Conservation (phyloP, 2,329 filamentous ascomycete genomes). For the Fusarium goolgardi region DNA sequence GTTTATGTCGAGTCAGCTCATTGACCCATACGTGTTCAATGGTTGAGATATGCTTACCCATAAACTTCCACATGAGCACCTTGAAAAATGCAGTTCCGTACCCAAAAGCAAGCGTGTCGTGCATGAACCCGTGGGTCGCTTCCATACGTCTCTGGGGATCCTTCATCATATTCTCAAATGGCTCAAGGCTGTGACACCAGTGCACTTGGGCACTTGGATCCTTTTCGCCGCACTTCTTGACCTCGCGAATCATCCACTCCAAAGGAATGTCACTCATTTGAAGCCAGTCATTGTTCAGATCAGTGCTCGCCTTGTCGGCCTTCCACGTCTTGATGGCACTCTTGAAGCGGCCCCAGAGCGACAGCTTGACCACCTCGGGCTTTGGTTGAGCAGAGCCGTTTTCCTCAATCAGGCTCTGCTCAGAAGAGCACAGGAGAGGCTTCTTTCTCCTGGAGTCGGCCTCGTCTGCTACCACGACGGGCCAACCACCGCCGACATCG, state of each 20-base stretch:
- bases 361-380: constrained; percentile 42
- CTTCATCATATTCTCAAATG: constrained; percentile 51
- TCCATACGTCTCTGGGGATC: constrained; percentile 46
- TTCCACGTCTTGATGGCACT: constrained; percentile 53
- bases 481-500: constrained; percentile 66
- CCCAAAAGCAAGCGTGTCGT: constrained; percentile 55
- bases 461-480: constrained; percentile 41
- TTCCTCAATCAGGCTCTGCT: neutral
- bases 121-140: constrained; percentile 52
- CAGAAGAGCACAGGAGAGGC: neutral
- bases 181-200: constrained; percentile 50
- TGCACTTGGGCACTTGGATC: constrained; percentile 50
- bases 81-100: constrained; percentile 53
- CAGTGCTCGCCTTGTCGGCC: constrained; percentile 47
- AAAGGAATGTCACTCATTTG: constrained; percentile 64
- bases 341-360: constrained; percentile 52
- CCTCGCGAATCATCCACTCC: constrained; percentile 64
- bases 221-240: constrained; percentile 53
- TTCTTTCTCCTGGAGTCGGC: constrained; percentile 23
- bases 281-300: constrained; percentile 50
- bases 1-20: neutral
- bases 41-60: constrained; percentile 51
- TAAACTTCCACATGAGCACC: constrained; percentile 57
- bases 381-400: neutral
- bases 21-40: neutral